Conservation (phyloP, 2,329 filamentous ascomycete genomes). For the Epichloe glyceriae region DNA sequence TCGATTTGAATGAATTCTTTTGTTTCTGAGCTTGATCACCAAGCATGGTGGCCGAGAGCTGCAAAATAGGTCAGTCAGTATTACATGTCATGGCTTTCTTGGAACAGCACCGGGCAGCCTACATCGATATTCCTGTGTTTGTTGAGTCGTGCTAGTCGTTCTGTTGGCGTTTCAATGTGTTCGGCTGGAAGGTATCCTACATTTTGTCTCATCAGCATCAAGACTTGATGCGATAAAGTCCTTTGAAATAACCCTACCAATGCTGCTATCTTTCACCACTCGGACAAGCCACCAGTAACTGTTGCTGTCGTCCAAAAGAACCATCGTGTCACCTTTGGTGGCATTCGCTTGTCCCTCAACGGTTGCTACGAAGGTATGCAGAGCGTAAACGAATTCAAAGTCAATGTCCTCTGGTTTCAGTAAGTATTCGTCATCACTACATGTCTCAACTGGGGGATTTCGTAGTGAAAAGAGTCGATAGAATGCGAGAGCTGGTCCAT, state of each 20-base stretch:
- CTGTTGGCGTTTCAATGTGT: slow-evolving; percentile 95
- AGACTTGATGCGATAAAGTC: not conserved
- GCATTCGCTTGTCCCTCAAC: slow-evolving; percentile 98
- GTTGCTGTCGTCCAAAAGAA: slow-evolving; percentile 93
- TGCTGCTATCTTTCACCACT: slow-evolving; percentile 95
- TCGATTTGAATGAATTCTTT: slow-evolving; percentile 71
- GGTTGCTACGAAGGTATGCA: slow-evolving; percentile 95
- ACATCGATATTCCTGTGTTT: slow-evolving; percentile 98
- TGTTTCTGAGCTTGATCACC: slow-evolving; percentile 59
- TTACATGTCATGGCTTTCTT: not conserved
- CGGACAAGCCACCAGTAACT: slow-evolving; percentile 99
- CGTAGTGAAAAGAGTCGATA: slow-evolving; percentile 35
- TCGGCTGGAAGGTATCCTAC: slow-evolving; percentile 90
- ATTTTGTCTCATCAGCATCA: not conserved
- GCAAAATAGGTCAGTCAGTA: slow-evolving; percentile 12
- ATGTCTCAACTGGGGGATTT: slow-evolving; percentile 47
- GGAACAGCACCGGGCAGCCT: slow-evolving; percentile 22
- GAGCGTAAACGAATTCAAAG: slow-evolving; percentile 97
- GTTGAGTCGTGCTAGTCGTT: slow-evolving; percentile 83
- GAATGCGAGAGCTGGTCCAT: not conserved
- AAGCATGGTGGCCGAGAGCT: slow-evolving; percentile 51
- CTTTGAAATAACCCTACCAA: slow-evolving; percentile 36
- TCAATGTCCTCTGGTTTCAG: slow-evolving; percentile 94
- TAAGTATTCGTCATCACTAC: slow-evolving; percentile 76
- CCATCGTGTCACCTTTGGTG: slow-evolving; percentile 97